Evolutionary conservation across 1,284 basidiomycete genomes (phyloP).

Genomic region (Trichosporon faecale): DNA sequence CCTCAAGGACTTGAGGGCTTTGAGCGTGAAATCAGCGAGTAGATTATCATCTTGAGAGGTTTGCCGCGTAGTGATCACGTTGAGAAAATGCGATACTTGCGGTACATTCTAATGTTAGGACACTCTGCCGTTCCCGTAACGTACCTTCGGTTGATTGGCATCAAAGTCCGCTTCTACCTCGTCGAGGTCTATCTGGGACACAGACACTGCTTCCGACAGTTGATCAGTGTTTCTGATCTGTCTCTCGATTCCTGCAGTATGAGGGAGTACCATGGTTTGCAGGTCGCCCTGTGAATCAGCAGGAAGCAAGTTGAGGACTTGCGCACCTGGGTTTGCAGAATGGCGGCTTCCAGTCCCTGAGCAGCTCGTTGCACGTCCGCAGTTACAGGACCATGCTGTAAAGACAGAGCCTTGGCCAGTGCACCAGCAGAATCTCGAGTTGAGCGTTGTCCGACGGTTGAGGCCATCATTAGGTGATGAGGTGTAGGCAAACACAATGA

Average conservation of each 20-base stretch:
- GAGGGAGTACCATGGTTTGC: background rate
- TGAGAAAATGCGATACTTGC: background rate
- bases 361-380: background rate
- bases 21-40: background rate
- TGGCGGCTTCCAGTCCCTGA: background rate
- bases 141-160: background rate
- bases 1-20: constrained; percentile 22
- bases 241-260: background rate
- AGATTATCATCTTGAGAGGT: background rate
- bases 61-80: background rate
- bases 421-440: background rate
- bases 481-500: no score
- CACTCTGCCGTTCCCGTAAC: background rate
- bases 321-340: background rate
- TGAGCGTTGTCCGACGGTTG: background rate
- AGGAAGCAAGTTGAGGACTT: background rate
- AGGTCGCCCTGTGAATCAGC: background rate
- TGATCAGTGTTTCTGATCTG: background rate
- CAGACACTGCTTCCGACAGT: background rate
- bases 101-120: background rate
- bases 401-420: background rate
- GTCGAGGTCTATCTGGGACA: background rate
- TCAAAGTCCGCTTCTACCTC: background rate
- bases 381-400: background rate
- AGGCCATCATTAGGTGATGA: no score